Evolutionary conservation across 805 yeast species (phyloP), one percentile per base, ranked within the genome.

Genomic region (Yarrowia sp.): DNA sequence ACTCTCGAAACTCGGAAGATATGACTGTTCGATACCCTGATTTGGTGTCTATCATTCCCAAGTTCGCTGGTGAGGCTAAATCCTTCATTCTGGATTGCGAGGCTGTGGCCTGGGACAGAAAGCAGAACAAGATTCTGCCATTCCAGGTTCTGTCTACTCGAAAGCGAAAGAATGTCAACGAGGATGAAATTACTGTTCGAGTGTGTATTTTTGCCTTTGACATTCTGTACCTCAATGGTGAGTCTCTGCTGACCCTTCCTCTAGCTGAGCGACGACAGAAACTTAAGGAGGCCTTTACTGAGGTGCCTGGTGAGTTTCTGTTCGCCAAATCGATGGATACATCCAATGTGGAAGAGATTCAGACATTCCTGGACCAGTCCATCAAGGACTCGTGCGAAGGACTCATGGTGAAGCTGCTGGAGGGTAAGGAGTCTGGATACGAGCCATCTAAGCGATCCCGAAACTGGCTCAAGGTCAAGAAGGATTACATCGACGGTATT

Each of bases 21-120:
- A 95, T 95, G 99, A 88, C 97, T 0, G 91, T 89, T 72, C 79
- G 97, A 72, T 95, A 95, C 73, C 99, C 99, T 0, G 99, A 95
- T 75, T 83, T 95, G 67, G 78, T 89, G 14, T 81, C 86, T 1
- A 85, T 89, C 46, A 81, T 90, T 19, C 82, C 83, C 48, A 87
- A 86, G 41, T 62, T 54, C 4, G 68, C 71, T 4, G 68, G 68
- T 11, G 67, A 71, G 1, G 80, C 85, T 0, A 76, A 77, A 43
- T 82, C 89, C 9, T 80, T 93, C 74, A 91, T 95, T 66, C 75
- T 95, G 66, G 99, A 95, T 74, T 89, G 97, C 77, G 99, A 95
- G 76, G 97, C 97, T 8, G 99, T 95, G 9, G 99, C 99, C 0
- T 95, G 96, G 96, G 97, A 93, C 75, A 79, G 87, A 65, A 87